phyloP scores from a whole-genome alignment of 2,329 filamentous ascomycete genomes.

The Diplodia corticola region DNA sequence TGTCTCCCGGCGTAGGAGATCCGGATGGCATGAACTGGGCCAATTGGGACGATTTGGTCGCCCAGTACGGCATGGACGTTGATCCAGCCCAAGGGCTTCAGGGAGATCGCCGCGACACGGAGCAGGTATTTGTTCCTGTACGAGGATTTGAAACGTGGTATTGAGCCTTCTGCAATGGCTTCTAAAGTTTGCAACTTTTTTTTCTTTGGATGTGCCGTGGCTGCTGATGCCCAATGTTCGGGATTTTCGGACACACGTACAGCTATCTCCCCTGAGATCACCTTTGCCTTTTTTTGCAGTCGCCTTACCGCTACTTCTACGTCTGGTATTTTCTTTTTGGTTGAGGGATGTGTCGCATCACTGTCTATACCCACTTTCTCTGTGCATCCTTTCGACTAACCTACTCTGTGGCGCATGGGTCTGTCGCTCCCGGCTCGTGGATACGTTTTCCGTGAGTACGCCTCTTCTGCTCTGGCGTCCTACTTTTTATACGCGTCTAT shows the following conservation, averaged over 20 bases:
- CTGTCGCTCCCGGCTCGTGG: not conserved
- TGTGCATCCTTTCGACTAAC: not conserved
- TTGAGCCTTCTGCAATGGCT: not conserved
- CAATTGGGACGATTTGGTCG: slow-evolving; percentile 51
- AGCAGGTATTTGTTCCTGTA: slow-evolving; percentile 6
- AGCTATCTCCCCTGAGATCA: not conserved
- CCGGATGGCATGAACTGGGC: slow-evolving; percentile 47
- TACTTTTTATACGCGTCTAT: not conserved
- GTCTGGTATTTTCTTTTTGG: not conserved
- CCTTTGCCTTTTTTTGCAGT: not conserved
- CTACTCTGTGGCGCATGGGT: not conserved
- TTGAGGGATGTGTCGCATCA: not conserved
- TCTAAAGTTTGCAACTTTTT: too few relatives aligned
- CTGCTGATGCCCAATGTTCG: too few relatives aligned
- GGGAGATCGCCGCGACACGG: not conserved
- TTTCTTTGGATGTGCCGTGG: too few relatives aligned
- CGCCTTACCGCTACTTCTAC: not conserved
- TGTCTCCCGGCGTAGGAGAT: slow-evolving; percentile 7
- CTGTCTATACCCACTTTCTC: slow-evolving; percentile 5
- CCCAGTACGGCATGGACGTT: slow-evolving; percentile 48
- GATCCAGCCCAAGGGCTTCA: slow-evolving; percentile 22
- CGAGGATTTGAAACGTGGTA: slow-evolving; percentile 18
- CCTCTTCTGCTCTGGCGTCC: not conserved
- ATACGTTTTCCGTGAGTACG: not conserved
- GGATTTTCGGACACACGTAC: not conserved